Percentiles rank a stretch among this genome's conserved stretches.
phyloP scores from a whole-genome alignment of 441 rosid species.

The Kokia cookei region DNA sequence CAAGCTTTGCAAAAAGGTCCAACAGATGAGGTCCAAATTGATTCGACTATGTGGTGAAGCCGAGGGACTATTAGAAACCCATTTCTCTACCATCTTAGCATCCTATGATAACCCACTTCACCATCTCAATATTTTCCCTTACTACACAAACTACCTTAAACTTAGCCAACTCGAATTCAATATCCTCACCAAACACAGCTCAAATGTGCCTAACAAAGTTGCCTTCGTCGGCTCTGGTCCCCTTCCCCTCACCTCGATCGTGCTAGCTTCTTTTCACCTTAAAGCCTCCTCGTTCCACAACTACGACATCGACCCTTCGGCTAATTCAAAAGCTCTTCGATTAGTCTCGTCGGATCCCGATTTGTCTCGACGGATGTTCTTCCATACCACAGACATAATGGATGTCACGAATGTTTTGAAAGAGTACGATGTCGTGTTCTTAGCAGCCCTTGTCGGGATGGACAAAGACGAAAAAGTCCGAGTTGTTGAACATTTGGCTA shows the following conservation, averaged over 20 bases:
- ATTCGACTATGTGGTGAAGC: slow-evolving; percentile 71
- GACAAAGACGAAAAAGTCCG: slow-evolving; percentile 53
- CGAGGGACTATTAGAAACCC: slow-evolving; percentile 61
- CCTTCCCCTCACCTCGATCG: slow-evolving; percentile 78
- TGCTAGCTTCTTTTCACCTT: slow-evolving; percentile 62
- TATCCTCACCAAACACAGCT: slow-evolving; percentile 40
- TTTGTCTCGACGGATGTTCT: slow-evolving; percentile 58
- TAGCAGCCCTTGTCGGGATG: slow-evolving; percentile 90
- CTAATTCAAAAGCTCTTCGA: slow-evolving; percentile 48
- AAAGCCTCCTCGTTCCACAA: slow-evolving; percentile 53
- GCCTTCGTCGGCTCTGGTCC: slow-evolving; percentile 95
- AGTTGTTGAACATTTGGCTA: slow-evolving; percentile 57
- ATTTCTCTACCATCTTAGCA: slow-evolving; percentile 58
- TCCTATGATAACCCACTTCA: slow-evolving; percentile 63
- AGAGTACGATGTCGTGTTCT: slow-evolving; percentile 71
- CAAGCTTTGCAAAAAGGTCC: slow-evolving; percentile 36
- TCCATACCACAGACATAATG: slow-evolving; percentile 57
- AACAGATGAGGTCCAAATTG: slow-evolving; percentile 66
- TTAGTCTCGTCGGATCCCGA: slow-evolving; percentile 54
- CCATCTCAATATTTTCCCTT: slow-evolving; percentile 68
- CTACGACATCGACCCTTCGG: slow-evolving; percentile 61
- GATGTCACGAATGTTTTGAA: slow-evolving; percentile 35
- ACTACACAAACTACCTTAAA: slow-evolving; percentile 68
- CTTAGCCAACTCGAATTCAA: slow-evolving; percentile 67
- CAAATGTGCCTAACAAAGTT: slow-evolving; percentile 37